Conservation (phyloP, 345 rosid genomes). For the Dimocarpus longan region DNA sequence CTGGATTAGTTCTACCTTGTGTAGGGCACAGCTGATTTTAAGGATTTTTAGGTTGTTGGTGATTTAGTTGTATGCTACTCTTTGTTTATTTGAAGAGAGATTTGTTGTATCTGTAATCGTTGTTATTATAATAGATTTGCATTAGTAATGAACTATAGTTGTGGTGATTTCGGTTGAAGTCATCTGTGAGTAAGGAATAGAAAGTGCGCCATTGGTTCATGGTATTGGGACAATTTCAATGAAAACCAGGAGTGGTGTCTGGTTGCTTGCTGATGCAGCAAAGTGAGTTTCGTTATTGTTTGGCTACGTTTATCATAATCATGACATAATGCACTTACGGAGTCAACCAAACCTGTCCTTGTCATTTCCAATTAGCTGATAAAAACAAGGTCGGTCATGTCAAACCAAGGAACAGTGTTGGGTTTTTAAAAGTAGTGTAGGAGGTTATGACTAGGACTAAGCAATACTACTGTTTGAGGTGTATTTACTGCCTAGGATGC, state of each 20-base stretch:
- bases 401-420: too few species aligned
- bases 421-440: too few species aligned
- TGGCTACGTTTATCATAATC: too few species aligned
- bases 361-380: too few species aligned
- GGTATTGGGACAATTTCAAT: too few species aligned
- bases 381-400: too few species aligned
- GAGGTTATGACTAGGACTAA: too few species aligned
- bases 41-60: conserved; percentile 33
- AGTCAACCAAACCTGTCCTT: too few species aligned
- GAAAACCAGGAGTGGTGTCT: too few species aligned
- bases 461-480: too few species aligned
- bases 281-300: neutral
- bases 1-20: conserved; percentile 30
- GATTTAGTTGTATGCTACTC: conserved; percentile 29
- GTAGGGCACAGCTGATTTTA: conserved; percentile 29
- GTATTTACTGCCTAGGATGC: too few species aligned
- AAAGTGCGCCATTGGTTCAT: neutral
- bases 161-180: neutral
- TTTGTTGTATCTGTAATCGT: conserved; percentile 29
- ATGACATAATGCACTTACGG: too few species aligned
- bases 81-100: conserved; percentile 25
- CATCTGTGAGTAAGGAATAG: neutral
- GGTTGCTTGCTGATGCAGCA: neutral
- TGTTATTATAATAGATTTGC: conserved; percentile 24
- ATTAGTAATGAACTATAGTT: conserved; percentile 13